These are phyloP conservation scores for Colletotrichum tofieldiae DNA, from an alignment of 2,329 filamentous ascomycete species.

Conservation along the genomic window DNA sequence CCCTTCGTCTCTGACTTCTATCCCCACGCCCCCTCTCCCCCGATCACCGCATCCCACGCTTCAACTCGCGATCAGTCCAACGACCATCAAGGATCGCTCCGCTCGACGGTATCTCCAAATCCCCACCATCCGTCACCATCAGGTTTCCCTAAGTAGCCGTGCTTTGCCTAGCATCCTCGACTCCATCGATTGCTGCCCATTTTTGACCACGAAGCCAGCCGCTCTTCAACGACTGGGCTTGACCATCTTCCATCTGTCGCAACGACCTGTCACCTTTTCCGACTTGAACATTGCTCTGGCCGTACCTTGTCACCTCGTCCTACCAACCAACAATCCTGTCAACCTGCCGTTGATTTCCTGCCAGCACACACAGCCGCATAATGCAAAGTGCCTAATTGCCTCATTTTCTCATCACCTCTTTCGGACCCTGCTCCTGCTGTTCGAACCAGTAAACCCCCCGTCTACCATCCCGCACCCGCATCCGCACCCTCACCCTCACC, in stretches of 20 bases:
- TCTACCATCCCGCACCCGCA: constrained; percentile 4
- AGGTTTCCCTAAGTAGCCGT: constrained; percentile 25
- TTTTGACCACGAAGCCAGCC: background rate
- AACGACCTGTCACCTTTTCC: constrained; percentile 32
- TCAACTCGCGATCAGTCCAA: constrained; percentile 40
- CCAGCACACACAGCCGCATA: constrained; percentile 21
- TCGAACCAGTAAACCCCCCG: constrained; percentile 5
- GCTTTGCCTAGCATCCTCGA: background rate
- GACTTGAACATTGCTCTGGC: background rate
- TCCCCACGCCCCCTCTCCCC: constrained; percentile 31
- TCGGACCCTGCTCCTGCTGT: constrained; percentile 1
- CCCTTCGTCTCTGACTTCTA: constrained; percentile 1
- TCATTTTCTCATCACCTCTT: constrained; percentile 7
- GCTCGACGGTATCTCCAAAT: constrained; percentile 29
- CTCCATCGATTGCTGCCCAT: fast-evolving
- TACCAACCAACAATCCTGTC: background rate
- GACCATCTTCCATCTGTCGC: background rate
- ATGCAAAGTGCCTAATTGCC: constrained; percentile 35
- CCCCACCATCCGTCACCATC: constrained; percentile 15
- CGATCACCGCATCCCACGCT: constrained; percentile 40
- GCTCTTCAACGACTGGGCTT: background rate
- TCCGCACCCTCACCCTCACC: background rate
- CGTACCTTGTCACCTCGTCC: background rate
- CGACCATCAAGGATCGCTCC: constrained; percentile 33
- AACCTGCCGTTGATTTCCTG: constrained; percentile 8